Evolutionary conservation across 768 basidiomycete species (phyloP).

Genomic region (Trametes sanguinea): DNA sequence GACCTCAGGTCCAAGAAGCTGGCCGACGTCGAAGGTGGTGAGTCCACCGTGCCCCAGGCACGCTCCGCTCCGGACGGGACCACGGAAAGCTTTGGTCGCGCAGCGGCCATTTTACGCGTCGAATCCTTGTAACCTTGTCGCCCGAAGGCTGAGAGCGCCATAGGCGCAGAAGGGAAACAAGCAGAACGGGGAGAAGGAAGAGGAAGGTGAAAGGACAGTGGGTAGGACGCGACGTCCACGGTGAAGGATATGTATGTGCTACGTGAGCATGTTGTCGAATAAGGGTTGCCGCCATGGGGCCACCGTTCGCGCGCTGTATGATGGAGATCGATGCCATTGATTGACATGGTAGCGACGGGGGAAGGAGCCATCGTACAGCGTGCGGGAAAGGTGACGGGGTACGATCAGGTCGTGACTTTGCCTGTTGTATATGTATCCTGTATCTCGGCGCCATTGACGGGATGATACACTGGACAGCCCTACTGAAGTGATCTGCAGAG

Average conservation of each 20-base stretch:
- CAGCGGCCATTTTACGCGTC: constrained; percentile 31
- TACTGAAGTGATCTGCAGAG: constrained; percentile 22
- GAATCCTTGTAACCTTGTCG: constrained; percentile 30
- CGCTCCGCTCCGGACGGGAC: constrained; percentile 31
- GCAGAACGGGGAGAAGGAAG: constrained; percentile 13
- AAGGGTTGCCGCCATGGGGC: constrained; percentile 17
- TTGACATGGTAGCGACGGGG: constrained; percentile 25
- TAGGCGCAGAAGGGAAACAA: constrained; percentile 20
- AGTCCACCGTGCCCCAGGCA: constrained; percentile 33
- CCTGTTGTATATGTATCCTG: constrained; percentile 17
- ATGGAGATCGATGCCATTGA: constrained; percentile 20
- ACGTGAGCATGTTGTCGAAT: constrained; percentile 1
- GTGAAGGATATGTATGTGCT: constrained; percentile 13
- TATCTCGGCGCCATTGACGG: constrained; percentile 1
- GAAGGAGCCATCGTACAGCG: constrained; percentile 19
- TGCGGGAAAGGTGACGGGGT: constrained; percentile 17
- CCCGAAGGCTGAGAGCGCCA: constrained; percentile 24
- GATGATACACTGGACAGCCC: constrained; percentile 17
- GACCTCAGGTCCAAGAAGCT: constrained; percentile 21
- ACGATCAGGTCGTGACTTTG: constrained; percentile 16
- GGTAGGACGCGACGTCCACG: constrained; percentile 2
- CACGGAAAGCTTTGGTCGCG: constrained; percentile 32
- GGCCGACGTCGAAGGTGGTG: constrained; percentile 15
- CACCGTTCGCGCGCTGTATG: constrained; percentile 11
- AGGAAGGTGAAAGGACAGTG: constrained; percentile 12